phyloP scores from a whole-genome alignment of 2,329 filamentous ascomycete species.

The Leptosphaerulina australis region DNA sequence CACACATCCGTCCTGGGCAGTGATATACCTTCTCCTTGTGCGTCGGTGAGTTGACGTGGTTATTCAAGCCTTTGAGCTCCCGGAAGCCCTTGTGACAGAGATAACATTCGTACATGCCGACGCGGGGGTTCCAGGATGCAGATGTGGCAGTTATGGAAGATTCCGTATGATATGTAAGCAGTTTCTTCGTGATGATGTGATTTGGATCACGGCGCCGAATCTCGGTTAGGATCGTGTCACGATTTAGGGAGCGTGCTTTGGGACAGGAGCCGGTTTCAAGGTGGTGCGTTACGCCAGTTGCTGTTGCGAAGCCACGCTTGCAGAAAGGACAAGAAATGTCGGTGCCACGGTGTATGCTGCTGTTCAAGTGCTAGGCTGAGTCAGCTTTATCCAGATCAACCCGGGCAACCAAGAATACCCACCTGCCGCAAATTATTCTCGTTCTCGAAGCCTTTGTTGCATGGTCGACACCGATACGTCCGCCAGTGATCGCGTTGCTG shows the following conservation, averaged over 20 bases:
- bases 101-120: conserved; percentile 58
- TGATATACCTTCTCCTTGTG: conserved; percentile 58
- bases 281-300: conserved; percentile 62
- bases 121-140: conserved; percentile 55
- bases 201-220: conserved; percentile 55
- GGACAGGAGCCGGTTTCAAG: conserved; percentile 62
- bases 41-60: conserved; percentile 60
- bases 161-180: conserved; percentile 1
- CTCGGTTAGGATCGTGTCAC: conserved; percentile 55
- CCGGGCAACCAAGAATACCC: background rate
- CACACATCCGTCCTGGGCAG: conserved; percentile 52
- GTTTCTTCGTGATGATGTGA: conserved; percentile 18
- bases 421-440: conserved; percentile 28
- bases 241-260: conserved; percentile 52
- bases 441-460: conserved; percentile 27
- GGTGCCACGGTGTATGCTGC: conserved; percentile 55
- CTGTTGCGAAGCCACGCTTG: conserved; percentile 52
- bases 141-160: conserved; percentile 45
- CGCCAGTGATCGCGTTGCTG: conserved; percentile 21
- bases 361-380: conserved; percentile 57
- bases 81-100: conserved; percentile 58
- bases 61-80: conserved; percentile 49
- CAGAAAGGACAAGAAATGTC: conserved; percentile 63
- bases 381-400: background rate
- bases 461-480: conserved; percentile 20